Evolutionary conservation across 73 alveolate genomes (phyloP).

Genomic region (Halteria grandinella): DNA sequence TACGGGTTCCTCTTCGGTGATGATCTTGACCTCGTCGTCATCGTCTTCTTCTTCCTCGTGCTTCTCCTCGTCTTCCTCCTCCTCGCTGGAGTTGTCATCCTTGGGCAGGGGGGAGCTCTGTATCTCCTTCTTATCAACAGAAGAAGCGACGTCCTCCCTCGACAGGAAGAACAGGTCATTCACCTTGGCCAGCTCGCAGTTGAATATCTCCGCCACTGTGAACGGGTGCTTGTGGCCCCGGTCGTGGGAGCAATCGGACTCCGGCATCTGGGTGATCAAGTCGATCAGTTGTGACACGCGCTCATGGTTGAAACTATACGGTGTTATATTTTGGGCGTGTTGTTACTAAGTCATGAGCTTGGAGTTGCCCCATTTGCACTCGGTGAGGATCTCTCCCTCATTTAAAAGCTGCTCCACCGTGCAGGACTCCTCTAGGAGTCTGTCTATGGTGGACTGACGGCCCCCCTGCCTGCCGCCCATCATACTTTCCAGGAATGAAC

Average conservation of each 20-base stretch:
- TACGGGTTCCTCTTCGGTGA: too few relatives aligned
- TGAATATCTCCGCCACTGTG: slow-evolving; percentile 62
- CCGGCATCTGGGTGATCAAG: slow-evolving; percentile 65
- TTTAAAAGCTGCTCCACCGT: slow-evolving; percentile 48
- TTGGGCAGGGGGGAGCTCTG: too few relatives aligned
- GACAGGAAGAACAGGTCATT: slow-evolving; percentile 57
- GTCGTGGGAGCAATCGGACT: slow-evolving; percentile 54
- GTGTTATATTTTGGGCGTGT: too few relatives aligned
- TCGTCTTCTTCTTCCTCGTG: background rate
- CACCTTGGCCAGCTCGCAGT: slow-evolving; percentile 57
- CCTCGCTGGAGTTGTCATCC: background rate
- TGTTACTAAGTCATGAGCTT: slow-evolving; percentile 42
- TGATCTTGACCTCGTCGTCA: slow-evolving; percentile 45
- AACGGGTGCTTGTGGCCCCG: slow-evolving; percentile 75
- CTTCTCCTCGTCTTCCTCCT: slow-evolving; percentile 6
- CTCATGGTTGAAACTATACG: slow-evolving; percentile 53
- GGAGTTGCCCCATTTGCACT: slow-evolving; percentile 59
- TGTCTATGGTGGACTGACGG: slow-evolving; percentile 39
- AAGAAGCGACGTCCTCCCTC: background rate
- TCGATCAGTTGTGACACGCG: slow-evolving; percentile 52
- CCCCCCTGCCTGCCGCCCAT: slow-evolving; percentile 40
- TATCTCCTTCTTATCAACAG: background rate
- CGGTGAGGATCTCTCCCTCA: slow-evolving; percentile 62
- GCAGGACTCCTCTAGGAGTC: slow-evolving; percentile 42
- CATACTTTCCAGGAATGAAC: slow-evolving; percentile 46